phyloP scores from a whole-genome alignment of 2,329 filamentous ascomycete genomes.

The Colletotrichum neosansevieriae region DNA sequence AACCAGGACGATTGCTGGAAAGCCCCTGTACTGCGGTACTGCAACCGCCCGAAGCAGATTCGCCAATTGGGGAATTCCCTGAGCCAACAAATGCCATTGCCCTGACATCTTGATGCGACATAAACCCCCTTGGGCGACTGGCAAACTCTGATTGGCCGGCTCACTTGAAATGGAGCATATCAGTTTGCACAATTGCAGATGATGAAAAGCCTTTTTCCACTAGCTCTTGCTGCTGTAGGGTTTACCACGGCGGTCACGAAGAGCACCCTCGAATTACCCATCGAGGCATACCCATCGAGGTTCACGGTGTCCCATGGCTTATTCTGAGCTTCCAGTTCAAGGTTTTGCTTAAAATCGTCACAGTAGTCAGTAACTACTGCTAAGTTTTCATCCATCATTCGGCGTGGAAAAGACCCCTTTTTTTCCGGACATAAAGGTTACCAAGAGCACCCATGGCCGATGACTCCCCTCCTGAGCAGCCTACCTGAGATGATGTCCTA shows the following conservation, averaged over 20 bases:
- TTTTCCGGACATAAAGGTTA: no score
- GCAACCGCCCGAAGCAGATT: neutral
- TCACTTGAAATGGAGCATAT: neutral
- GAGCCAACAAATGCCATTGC: neutral
- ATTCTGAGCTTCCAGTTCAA: no score
- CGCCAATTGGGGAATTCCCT: conserved; percentile 2
- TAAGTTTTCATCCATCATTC: no score
- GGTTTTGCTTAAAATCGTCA: no score
- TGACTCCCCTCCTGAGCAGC: no score
- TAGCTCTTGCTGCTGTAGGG: neutral
- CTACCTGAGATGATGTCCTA: no score
- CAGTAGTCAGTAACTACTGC: no score
- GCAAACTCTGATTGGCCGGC: neutral
- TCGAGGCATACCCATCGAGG: no score
- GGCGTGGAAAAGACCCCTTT: no score
- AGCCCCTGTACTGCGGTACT: neutral
- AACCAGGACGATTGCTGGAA: neutral
- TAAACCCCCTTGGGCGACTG: neutral
- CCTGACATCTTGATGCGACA: neutral
- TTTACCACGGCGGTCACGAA: neutral
- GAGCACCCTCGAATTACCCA: no score
- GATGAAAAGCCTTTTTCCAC: neutral
- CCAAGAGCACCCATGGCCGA: neutral
- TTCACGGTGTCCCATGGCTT: no score
- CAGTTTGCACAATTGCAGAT: neutral